Base-by-base conservation (phyloP, 805 yeast genomes). In the Zygoascus biomembranicola region DNA sequence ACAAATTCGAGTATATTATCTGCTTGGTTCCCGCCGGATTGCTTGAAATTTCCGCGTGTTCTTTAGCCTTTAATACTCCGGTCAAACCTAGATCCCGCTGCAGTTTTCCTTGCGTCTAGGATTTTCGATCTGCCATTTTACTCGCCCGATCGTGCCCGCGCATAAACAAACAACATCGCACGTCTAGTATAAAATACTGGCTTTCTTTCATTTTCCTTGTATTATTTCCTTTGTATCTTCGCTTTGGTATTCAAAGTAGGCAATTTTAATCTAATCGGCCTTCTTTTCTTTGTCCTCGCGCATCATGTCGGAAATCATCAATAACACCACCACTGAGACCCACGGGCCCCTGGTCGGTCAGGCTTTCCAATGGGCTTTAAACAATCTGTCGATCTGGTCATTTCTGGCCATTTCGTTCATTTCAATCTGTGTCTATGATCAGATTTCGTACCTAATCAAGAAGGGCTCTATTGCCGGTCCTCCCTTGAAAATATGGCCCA, bases 391-490 rank as follows among this genome's bases (percentile, higher is more conserved):
- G 3, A 13, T 51, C 18, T 61, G 64, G 63, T 52, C 61, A 5
- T 43, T 54, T 14, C 11, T 59, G 32, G 39, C 59, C n/a, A 49
- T 61, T 1, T 18, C 61, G 11, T 4, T 69, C 16, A 28, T 61
- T 5, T 58, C 56, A n/a, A 53, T 57, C 5, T 52, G 67, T 6
- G 32, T 66, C 10, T 67, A 64, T 48, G 73, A 70, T 59, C 73
- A 70, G 59, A 79, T 89, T n/a, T 70, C 78, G 58, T 94, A 94
- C 67, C 83, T 89, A 64, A 63, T 80, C 46, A 81, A 82, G 58
- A 94, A 94, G 70, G 97, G 97, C 44, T 66, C 79, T 35, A 89
- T 92, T 67, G 97, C 89, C 8, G 99, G 99, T 20, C 99, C 97
- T 13, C 70, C 73, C 46, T 82, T 77, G 68, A 94, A 94, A 70